Conservation (phyloP, 192 early-diverging fungal genomes). For the Borealophlyctis nickersoniae region DNA sequence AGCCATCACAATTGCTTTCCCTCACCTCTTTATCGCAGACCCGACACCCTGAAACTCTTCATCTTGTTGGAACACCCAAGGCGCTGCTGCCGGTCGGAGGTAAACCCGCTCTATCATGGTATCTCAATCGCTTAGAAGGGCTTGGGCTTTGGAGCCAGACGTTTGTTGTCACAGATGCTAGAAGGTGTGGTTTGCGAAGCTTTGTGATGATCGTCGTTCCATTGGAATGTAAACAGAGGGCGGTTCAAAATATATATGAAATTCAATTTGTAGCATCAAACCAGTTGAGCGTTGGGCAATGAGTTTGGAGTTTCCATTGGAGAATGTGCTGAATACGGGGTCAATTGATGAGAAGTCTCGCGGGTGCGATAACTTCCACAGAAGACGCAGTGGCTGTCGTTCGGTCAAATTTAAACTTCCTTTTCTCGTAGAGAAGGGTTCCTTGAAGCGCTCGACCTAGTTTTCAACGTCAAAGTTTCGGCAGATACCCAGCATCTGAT, state of each 20-base stretch:
- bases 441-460: background rate
- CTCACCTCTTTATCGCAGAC: background rate
- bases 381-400: background rate
- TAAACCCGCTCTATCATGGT: slow-evolving; percentile 37
- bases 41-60: background rate
- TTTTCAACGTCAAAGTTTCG: background rate
- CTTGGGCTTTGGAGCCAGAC: background rate
- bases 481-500: background rate
- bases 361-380: background rate
- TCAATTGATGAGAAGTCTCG: background rate
- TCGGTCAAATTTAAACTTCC: background rate
- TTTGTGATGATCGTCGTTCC: background rate
- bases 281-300: background rate
- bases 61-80: slow-evolving; percentile 37
- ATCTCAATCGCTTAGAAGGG: slow-evolving; percentile 4
- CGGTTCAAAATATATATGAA: background rate
- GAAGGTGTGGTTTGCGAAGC: background rate
- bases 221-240: background rate
- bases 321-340: background rate
- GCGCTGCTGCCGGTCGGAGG: slow-evolving; percentile 38
- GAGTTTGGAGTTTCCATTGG: background rate
- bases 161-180: background rate
- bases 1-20: no score
- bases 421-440: background rate
- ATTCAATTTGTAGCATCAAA: background rate